These are phyloP conservation scores for Dactylella cylindrospora DNA, from an alignment of 2,329 filamentous ascomycete species.

Conservation along the genomic window DNA sequence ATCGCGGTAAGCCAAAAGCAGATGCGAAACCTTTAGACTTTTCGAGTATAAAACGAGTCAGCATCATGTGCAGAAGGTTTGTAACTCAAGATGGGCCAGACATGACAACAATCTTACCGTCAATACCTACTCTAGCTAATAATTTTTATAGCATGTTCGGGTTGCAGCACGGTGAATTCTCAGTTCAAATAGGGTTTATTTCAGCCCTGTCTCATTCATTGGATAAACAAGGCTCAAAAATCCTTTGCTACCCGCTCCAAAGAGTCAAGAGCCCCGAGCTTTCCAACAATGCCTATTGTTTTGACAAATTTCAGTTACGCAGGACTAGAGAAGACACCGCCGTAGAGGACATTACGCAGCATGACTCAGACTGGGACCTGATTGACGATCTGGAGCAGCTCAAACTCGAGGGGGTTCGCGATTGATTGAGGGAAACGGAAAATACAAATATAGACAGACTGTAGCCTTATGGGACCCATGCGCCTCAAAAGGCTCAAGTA, in stretches of 20 bases:
- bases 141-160: constrained; percentile 27
- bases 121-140: constrained; percentile 1
- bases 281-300: background rate
- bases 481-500: background rate
- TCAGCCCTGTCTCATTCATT: background rate
- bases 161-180: constrained; percentile 25
- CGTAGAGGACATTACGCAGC: background rate
- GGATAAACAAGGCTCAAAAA: background rate
- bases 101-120: background rate
- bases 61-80: constrained; percentile 79
- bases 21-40: constrained; percentile 64
- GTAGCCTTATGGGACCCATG: no score
- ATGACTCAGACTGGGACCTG: constrained; percentile 1
- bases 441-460: no score
- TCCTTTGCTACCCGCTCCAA: background rate
- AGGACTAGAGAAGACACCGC: no score
- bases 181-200: constrained; percentile 13
- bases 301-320: background rate
- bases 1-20: constrained; percentile 66
- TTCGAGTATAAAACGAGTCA: constrained; percentile 65
- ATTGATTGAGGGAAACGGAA: background rate
- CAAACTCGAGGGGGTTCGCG: no score
- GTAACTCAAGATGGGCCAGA: background rate
- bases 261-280: background rate
- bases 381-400: constrained; percentile 9